Evolutionary conservation across 176 grass and related monocot species (phyloP), one percentile per base, ranked within the genome.

Genomic region (Carex myosuroides): DNA sequence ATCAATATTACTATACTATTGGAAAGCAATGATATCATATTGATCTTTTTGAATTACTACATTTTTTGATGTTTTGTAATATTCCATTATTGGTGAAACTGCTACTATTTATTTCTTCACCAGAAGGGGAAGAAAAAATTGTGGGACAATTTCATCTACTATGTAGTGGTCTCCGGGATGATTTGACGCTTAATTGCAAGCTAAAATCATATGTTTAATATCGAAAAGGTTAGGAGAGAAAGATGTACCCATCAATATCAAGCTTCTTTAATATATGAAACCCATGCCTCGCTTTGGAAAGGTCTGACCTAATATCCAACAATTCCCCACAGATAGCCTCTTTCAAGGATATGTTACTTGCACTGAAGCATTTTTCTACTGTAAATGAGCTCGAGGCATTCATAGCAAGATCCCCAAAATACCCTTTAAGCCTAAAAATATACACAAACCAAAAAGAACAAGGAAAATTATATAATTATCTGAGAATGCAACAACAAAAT

Each of bases 261-360:
- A 98, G 88, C 83, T 98, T 98, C 76, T 83, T 98, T 82, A 95
- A 86, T 82, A 98, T 84, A 88, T 98, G 91, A 83, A 90, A 88
- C 1, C 92, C 96, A 35, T 98, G 96, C 80, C 84, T 93, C 73
- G 89, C 89, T 86, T 87, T 93, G 42, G 88, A 90, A 12, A 98
- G 83, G 54, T 95, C 86, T 73, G 75, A 53, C 76, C 88, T 93
- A 88, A 93, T 85, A 75, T 71, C 84, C 77, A 89, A 33, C 63
- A 98, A 65, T 83, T 95, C 93, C 37, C 70, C 78, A 57, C 92
- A 88, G 22, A 98, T 98, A 70, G 82, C 70, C 85, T 98, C 91
- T 90, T 95, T 98, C 16, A 93, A 88, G 6, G 91, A 92, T 68
- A 93, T 87, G 66, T 89, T 98, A 89, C 96, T 90, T 4, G 91